Percentiles rank a stretch among this genome's conserved stretches.
Conservation (phyloP, 1,284 basidiomycete species). For the Fistulina hepatica region DNA sequence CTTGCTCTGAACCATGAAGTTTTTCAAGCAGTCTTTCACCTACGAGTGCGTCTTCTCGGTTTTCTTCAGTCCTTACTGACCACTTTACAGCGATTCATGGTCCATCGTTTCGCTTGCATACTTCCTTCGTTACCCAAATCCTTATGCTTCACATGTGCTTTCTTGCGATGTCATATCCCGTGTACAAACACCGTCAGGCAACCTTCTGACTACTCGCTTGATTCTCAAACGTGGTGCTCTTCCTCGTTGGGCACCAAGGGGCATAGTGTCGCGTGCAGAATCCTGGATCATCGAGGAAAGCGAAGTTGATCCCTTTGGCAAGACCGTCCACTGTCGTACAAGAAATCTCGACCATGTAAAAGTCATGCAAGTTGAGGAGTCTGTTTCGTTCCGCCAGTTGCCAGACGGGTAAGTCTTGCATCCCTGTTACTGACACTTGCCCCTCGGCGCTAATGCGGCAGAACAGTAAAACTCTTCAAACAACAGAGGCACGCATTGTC, state of each 20-base stretch:
- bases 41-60: conserved; percentile 53
- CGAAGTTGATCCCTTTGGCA: conserved; percentile 71
- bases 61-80: conserved; percentile 2
- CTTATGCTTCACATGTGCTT: conserved; percentile 87
- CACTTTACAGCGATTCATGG: conserved; percentile 66
- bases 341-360: conserved; percentile 79
- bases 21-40: conserved; percentile 69
- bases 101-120: conserved; percentile 87
- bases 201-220: conserved; percentile 80
- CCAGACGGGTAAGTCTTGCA: conserved; percentile 45
- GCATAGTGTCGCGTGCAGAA: conserved; percentile 64
- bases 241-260: conserved; percentile 83
- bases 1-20: conserved; percentile 71
- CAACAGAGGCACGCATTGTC: conserved; percentile 63
- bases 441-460: no score
- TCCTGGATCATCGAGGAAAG: conserved; percentile 89
- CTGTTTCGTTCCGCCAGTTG: conserved; percentile 49
- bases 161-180: conserved; percentile 93
- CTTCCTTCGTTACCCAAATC: conserved; percentile 95
- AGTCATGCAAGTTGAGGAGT: conserved; percentile 72
- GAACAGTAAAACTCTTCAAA: conserved; percentile 61
- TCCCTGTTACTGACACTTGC: no score
- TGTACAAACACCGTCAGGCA: conserved; percentile 55
- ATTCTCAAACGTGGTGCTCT: conserved; percentile 87
- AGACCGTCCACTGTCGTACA: conserved; percentile 59